These are phyloP conservation scores for Boletus rubescentipes DNA, from an alignment of 768 basidiomycete genomes.

Conservation along the genomic window DNA sequence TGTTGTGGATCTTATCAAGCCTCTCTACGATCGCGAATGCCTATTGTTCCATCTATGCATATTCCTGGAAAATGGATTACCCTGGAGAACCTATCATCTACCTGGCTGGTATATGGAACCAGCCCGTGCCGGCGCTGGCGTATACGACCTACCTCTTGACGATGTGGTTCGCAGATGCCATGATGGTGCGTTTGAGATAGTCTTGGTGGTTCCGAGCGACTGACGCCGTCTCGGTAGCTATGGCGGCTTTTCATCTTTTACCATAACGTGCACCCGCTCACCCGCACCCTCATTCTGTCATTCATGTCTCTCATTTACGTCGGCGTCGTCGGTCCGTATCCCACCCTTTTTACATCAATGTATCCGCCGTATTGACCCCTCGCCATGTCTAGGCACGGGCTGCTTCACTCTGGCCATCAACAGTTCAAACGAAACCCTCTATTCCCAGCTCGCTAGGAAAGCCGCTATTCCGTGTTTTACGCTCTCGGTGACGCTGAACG, in stretches of 20 bases:
- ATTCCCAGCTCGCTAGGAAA: not conserved
- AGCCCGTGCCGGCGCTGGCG: too few relatives aligned
- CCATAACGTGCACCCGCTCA: not conserved
- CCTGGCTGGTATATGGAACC: not conserved
- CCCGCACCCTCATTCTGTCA: not conserved
- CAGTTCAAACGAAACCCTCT: not conserved
- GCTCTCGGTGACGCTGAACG: not conserved
- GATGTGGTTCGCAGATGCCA: too few relatives aligned
- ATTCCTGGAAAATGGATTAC: not conserved
- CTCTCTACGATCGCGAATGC: not conserved
- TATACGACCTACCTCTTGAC: too few relatives aligned
- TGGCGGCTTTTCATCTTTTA: too few relatives aligned
- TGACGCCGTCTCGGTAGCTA: too few relatives aligned
- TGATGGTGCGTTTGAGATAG: too few relatives aligned
- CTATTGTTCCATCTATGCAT: not conserved
- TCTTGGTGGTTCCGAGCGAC: too few relatives aligned
- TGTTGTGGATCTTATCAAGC: not conserved
- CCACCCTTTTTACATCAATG: not conserved
- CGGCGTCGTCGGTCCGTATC: not conserved
- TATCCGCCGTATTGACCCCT: not conserved
- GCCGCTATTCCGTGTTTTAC: not conserved
- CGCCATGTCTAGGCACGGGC: not conserved
- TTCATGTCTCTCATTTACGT: not conserved
- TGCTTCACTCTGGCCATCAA: not conserved
- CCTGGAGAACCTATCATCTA: not conserved